phyloP scores from a whole-genome alignment of 306 rosid genomes.

The Lathyrus sativus region DNA sequence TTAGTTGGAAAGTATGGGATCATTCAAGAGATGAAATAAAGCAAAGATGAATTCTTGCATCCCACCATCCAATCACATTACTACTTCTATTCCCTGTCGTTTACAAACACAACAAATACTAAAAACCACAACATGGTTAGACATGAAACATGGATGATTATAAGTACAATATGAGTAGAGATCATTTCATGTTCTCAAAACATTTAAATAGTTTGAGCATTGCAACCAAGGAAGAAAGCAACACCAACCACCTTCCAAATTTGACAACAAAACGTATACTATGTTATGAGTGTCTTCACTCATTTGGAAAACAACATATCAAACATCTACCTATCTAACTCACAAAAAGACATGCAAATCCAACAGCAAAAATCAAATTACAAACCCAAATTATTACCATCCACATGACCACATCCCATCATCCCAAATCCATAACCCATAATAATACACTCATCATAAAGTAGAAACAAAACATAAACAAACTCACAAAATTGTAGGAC shows the following conservation, averaged over 20 bases:
- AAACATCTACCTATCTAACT: slow-evolving; percentile 9
- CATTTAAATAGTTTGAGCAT: neutral
- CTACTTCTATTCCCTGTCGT: slow-evolving; percentile 10
- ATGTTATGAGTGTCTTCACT: slow-evolving; percentile 33
- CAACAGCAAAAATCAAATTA: slow-evolving; percentile 21
- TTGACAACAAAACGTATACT: neutral
- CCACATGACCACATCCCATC: slow-evolving; percentile 7
- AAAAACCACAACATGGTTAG: slow-evolving; percentile 14
- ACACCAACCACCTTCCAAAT: slow-evolving; percentile 43
- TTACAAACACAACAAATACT: slow-evolving; percentile 33
- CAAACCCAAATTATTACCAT: slow-evolving; percentile 29
- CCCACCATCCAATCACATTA: slow-evolving; percentile 25
- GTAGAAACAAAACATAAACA: neutral
- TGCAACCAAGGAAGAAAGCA: slow-evolving; percentile 37
- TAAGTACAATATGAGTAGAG: too few species aligned
- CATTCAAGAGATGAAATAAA: neutral
- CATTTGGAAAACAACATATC: slow-evolving; percentile 38
- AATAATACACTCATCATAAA: slow-evolving; percentile 10
- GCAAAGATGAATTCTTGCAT: slow-evolving; percentile 16
- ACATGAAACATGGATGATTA: slow-evolving; percentile 18
- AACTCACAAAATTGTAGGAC: slow-evolving; percentile 33
- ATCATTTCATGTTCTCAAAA: too few species aligned
- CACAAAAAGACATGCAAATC: slow-evolving; percentile 4
- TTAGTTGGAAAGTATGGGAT: slow-evolving; percentile 36
- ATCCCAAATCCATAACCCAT: slow-evolving; percentile 2